Percentiles rank a stretch among this genome's conserved stretches.
Evolutionary conservation across 2,329 filamentous ascomycete species (phyloP).

Genomic region (Fusarium newnesense): DNA sequence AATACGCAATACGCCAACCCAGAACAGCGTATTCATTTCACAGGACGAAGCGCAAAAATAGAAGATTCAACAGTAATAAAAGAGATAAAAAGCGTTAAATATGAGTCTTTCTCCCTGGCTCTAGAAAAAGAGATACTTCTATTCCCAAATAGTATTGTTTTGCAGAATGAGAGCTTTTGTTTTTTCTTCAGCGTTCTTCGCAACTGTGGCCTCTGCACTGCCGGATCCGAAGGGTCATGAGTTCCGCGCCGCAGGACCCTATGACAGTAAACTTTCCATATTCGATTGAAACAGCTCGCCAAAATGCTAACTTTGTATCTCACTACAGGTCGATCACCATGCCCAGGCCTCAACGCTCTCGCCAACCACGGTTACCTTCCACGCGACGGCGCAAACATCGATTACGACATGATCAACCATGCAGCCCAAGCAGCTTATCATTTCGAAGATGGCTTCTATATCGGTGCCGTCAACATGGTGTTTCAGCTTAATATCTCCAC

Average conservation of each 20-base stretch:
- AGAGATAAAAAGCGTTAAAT: not conserved
- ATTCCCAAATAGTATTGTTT: too few species aligned
- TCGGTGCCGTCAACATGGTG: not conserved
- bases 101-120: not conserved
- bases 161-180: not conserved
- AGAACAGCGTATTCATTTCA: not conserved
- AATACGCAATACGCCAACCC: not conserved
- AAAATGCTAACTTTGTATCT: not conserved
- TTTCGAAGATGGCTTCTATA: not conserved
- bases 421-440: not conserved
- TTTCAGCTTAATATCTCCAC: not conserved
- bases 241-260: not conserved
- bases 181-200: not conserved
- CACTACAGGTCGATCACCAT: not conserved
- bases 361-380: not conserved
- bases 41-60: not conserved
- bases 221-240: not conserved
- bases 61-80: not conserved
- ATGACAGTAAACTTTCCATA: not conserved
- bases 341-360: not conserved
- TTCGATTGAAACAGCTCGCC: rapidly evolving
- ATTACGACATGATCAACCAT: not conserved
- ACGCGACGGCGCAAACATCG: not conserved
- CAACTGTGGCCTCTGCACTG: not conserved
- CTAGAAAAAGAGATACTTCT: rapidly evolving